phyloP scores from a whole-genome alignment of 2,329 filamentous ascomycete species.

The Beauveria pseudobassiana region DNA sequence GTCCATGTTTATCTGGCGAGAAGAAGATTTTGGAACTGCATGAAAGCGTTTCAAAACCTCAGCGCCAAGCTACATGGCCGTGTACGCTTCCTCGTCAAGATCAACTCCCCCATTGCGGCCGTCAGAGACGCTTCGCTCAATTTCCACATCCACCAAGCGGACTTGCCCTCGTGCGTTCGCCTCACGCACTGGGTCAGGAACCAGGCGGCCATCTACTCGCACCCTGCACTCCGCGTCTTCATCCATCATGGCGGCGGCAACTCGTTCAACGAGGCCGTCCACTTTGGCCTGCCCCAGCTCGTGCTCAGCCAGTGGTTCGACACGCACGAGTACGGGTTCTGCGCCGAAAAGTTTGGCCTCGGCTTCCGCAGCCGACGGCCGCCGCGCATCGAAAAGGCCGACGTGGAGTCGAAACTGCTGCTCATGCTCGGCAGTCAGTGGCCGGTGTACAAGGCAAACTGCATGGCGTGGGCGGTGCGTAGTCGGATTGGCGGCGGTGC shows the following conservation, averaged over 20 bases:
- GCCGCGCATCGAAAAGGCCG: neutral
- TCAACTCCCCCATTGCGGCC: neutral
- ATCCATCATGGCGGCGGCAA: conserved; percentile 6
- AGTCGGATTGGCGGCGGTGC: neutral
- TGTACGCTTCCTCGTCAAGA: conserved; percentile 3
- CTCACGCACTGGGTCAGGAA: neutral
- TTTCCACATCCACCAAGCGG: neutral
- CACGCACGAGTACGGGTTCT: conserved; percentile 4
- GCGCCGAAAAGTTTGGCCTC: conserved; percentile 1
- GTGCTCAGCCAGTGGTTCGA: conserved; percentile 5
- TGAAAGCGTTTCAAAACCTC: neutral
- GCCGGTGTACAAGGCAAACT: neutral
- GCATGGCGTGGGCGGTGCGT: conserved; percentile 2
- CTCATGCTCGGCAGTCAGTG: neutral
- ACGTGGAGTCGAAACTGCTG: neutral
- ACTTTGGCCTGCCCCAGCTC: neutral
- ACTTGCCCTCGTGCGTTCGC: neutral
- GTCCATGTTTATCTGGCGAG: conserved; percentile 1
- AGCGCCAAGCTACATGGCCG: neutral
- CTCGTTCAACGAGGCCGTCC: conserved; percentile 7
- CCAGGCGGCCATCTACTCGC: neutral
- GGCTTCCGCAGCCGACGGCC: conserved; percentile 1
- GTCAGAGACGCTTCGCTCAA: neutral
- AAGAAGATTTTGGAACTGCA: neutral
- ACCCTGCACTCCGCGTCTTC: neutral